phyloP scores from a whole-genome alignment of 768 basidiomycete genomes.

The Boletus bicolor region DNA sequence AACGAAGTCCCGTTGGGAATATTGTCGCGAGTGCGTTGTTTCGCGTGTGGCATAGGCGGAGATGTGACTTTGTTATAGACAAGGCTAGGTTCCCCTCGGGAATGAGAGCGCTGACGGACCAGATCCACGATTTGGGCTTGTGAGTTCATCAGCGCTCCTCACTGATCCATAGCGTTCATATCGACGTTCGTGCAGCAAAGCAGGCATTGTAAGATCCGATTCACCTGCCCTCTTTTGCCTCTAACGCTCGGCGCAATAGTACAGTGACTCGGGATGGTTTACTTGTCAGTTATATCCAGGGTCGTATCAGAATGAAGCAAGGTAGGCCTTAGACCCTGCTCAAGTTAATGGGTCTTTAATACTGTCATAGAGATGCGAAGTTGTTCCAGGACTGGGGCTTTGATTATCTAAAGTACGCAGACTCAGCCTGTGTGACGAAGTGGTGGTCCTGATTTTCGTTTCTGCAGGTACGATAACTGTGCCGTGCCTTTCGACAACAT shows the following conservation, averaged over 20 bases:
- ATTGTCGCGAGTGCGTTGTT: conserved; percentile 49
- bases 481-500: conserved; percentile 57
- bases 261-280: conserved; percentile 67
- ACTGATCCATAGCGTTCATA: not conserved
- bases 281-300: conserved; percentile 65
- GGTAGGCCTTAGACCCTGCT: conserved; percentile 30
- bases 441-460: not conserved
- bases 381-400: conserved; percentile 66
- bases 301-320: conserved; percentile 59
- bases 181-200: conserved; percentile 39
- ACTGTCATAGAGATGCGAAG: conserved; percentile 46
- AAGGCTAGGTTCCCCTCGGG: conserved; percentile 52
- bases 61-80: conserved; percentile 32
- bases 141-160: conserved; percentile 29
- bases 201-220: conserved; percentile 50
- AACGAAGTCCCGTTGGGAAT: conserved; percentile 47
- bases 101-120: conserved; percentile 53
- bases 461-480: conserved; percentile 57
- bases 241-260: conserved; percentile 35
- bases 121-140: conserved; percentile 57
- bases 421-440: not conserved
- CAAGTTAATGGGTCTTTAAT: not conserved
- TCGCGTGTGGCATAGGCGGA: not conserved
- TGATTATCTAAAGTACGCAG: conserved; percentile 56
- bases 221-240: not conserved